Evolutionary conservation across 1,284 basidiomycete species (phyloP).

Genomic region (Ustilago cynodontis): DNA sequence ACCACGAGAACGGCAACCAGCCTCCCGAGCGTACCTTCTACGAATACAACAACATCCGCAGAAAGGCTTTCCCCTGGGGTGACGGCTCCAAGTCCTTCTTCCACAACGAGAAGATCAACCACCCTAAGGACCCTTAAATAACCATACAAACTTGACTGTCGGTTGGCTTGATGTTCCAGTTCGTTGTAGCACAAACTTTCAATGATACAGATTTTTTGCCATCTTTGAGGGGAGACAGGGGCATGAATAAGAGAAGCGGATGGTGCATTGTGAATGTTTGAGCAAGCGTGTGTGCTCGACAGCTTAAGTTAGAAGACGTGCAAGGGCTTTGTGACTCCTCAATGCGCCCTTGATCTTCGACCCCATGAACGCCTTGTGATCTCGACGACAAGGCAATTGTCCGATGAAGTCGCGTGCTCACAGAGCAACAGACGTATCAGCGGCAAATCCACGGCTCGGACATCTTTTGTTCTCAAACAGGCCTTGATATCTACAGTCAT

Average conservation of each 20-base stretch:
- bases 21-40: slow-evolving; percentile 63
- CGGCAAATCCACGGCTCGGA: no score
- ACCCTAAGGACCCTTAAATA: slow-evolving; percentile 33
- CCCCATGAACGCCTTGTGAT: no score
- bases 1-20: slow-evolving; percentile 61
- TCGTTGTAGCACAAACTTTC: neutral
- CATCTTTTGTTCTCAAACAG: neutral
- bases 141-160: neutral
- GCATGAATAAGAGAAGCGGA: neutral
- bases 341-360: no score
- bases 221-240: neutral
- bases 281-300: neutral
- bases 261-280: neutral
- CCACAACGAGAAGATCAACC: slow-evolving; percentile 65
- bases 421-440: no score
- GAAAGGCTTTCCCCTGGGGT: slow-evolving; percentile 64
- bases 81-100: slow-evolving; percentile 60
- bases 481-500: neutral
- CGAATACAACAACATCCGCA: slow-evolving; percentile 65
- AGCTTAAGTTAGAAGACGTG: neutral
- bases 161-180: neutral
- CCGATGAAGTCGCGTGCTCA: no score
- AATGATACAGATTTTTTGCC: neutral
- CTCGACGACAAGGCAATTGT: no score
- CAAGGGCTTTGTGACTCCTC: no score